Evolutionary conservation across 208 protist species (phyloP).

Genomic region (Trypanosoma theileri): DNA sequence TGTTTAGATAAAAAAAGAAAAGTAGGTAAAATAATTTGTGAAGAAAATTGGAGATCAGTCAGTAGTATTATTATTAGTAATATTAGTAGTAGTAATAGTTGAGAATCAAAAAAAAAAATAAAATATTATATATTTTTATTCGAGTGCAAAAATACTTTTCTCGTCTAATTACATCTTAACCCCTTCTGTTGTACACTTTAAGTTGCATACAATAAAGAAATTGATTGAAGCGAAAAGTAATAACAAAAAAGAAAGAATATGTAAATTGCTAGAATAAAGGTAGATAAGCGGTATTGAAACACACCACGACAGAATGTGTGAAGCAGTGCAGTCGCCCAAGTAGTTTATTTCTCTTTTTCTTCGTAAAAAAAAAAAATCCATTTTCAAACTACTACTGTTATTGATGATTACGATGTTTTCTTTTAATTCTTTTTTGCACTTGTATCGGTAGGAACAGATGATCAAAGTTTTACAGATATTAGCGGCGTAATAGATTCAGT

Average conservation of each 20-base stretch:
- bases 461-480: not conserved
- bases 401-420: not conserved
- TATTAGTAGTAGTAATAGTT: too few species aligned
- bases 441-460: not conserved
- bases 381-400: too few species aligned
- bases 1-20: conserved; percentile 5
- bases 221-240: not conserved
- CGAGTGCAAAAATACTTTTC: too few species aligned
- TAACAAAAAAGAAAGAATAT: not conserved
- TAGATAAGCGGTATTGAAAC: not conserved
- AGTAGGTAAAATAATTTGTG: not conserved
- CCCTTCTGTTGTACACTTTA: too few species aligned
- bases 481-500: conserved; percentile 15
- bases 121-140: too few species aligned
- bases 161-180: too few species aligned
- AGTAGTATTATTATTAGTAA: too few species aligned
- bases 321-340: too few species aligned
- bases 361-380: too few species aligned
- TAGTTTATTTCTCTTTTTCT: too few species aligned
- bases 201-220: not conserved
- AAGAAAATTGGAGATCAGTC: not conserved
- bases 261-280: not conserved
- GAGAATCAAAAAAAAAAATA: too few species aligned
- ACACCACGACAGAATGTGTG: too few species aligned
- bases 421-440: not conserved